Conservation (phyloP, 2,329 filamentous ascomycete genomes). For the Penicillium sp. region DNA sequence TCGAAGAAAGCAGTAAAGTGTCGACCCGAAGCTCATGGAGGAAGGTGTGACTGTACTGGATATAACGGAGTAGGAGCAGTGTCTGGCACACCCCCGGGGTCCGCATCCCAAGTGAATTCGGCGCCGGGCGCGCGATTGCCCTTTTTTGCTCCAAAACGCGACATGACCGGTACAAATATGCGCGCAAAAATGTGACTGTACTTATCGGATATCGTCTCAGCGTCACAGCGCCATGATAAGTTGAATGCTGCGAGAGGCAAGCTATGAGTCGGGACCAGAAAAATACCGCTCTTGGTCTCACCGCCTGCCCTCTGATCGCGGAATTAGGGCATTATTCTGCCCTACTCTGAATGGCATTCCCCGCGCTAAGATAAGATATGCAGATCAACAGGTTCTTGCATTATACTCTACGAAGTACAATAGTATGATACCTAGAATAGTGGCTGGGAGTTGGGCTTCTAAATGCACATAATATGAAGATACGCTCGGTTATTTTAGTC, state of each 20-base stretch:
- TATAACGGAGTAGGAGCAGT: slow-evolving; percentile 51
- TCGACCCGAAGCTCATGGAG: neutral
- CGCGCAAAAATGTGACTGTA: neutral
- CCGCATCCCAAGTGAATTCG: slow-evolving; percentile 46
- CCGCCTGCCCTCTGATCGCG: slow-evolving; percentile 18
- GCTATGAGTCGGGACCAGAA: slow-evolving; percentile 12
- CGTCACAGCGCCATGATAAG: slow-evolving; percentile 13
- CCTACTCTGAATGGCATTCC: slow-evolving; percentile 1
- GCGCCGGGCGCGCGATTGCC: slow-evolving; percentile 44
- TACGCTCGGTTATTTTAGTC: neutral
- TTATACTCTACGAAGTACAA: neutral
- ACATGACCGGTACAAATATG: slow-evolving; percentile 31
- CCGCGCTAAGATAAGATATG: slow-evolving; percentile 23
- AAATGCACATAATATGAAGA: neutral
- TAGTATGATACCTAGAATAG: neutral
- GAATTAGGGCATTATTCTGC: slow-evolving; percentile 8
- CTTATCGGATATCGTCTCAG: neutral
- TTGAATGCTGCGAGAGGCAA: neutral
- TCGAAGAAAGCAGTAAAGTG: neutral
- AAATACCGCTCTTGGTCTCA: slow-evolving; percentile 22
- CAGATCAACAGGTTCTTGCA: slow-evolving; percentile 10
- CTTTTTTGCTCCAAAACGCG: slow-evolving; percentile 42
- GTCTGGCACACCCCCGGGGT: slow-evolving; percentile 43
- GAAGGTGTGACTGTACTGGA: slow-evolving; percentile 41
- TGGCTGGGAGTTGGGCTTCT: too few species aligned